phyloP scores from a whole-genome alignment of 176 grass and related monocot genomes.

The Hordeum vulgare region MorexV3_pseudomolecules_assembly NC_058519.1:634840729-634841228 shows the following conservation, averaged over 20 bases:
- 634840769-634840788: no score
- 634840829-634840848: no score
- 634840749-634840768: no score
- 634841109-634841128: not conserved
- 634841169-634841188: no score
- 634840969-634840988: slow-evolving; percentile 19
- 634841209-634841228: no score
- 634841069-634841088: slow-evolving; percentile 18
- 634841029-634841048: not conserved
- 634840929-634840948: slow-evolving; percentile 19
- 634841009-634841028: not conserved
- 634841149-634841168: no score
- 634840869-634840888: slow-evolving; percentile 18
- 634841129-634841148: no score
- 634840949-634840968: slow-evolving; percentile 14
- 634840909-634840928: slow-evolving; percentile 26
- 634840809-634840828: no score
- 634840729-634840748: no score
- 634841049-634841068: not conserved
- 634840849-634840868: no score
- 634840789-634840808: no score
- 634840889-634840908: slow-evolving; percentile 22
- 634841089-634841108: slow-evolving; percentile 3
- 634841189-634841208: no score
- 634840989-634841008: not conserved